Evolutionary conservation across 2,329 filamentous ascomycete genomes (phyloP).

Genomic region (Pestalotiopsis sp.): DNA sequence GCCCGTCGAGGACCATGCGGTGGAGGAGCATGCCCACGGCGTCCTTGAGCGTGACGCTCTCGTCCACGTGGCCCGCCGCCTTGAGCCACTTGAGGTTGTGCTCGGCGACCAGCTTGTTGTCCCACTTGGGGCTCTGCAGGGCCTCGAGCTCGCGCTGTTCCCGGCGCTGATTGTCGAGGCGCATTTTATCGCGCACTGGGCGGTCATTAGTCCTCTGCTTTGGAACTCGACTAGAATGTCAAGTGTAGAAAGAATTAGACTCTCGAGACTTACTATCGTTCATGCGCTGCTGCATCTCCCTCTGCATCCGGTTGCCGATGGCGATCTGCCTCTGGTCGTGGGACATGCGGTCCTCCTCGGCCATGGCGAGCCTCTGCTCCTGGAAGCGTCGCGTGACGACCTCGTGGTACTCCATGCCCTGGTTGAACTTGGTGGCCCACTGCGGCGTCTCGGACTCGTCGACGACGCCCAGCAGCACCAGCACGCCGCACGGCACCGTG

Average conservation of each 20-base stretch:
- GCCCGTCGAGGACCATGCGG: constrained; percentile 52
- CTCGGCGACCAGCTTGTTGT: constrained; percentile 45
- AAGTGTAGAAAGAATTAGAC: too few species aligned
- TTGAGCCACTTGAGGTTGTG: constrained; percentile 48
- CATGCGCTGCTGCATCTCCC: constrained; percentile 45
- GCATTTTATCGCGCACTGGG: constrained; percentile 43
- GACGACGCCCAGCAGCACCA: constrained; percentile 55
- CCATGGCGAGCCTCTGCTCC: constrained; percentile 43
- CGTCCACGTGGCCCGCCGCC: constrained; percentile 24
- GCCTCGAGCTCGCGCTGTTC: constrained; percentile 52
- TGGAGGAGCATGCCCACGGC: constrained; percentile 49
- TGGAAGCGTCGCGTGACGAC: constrained; percentile 33
- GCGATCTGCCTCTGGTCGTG: constrained; percentile 44
- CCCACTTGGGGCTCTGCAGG: constrained; percentile 56
- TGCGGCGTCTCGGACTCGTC: constrained; percentile 54
- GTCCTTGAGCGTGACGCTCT: constrained; percentile 36
- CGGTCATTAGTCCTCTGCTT: neutral
- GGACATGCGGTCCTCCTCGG: constrained; percentile 45
- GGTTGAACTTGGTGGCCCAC: constrained; percentile 49
- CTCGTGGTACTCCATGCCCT: constrained; percentile 37
- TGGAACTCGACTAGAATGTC: too few species aligned
- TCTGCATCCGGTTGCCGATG: constrained; percentile 38
- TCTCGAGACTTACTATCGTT: constrained; percentile 44
- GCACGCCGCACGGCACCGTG: constrained; percentile 59
- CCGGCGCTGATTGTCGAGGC: constrained; percentile 40